phyloP scores from a whole-genome alignment of 768 basidiomycete genomes.

The Amanita subjunquillea region DNA sequence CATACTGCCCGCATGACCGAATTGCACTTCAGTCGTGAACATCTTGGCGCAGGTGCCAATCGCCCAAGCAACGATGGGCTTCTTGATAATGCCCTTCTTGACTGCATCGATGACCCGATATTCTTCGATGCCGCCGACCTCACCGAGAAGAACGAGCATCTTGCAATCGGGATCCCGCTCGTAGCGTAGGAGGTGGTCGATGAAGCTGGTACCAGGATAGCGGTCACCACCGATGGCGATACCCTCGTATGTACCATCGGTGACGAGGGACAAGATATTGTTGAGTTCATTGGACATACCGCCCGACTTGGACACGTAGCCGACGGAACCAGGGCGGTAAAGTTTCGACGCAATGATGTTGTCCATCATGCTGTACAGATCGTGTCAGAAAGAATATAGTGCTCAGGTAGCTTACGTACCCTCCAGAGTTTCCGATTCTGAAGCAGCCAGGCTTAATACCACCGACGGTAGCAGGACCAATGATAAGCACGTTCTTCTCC shows the following conservation, averaged over 20 bases:
- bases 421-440: conserved; percentile 98
- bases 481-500: conserved; percentile 80
- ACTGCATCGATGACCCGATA: conserved; percentile 99
- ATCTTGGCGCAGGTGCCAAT: conserved; percentile 99
- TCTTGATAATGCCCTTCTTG: conserved; percentile 86
- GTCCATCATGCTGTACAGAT: conserved; percentile 83
- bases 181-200: conserved; percentile 97
- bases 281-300: conserved; percentile 99
- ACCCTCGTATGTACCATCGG: conserved; percentile 99
- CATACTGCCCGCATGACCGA: conserved; percentile 97
- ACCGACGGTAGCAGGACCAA: conserved; percentile 95
- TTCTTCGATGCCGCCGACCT: conserved; percentile 98
- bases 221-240: conserved; percentile 99
- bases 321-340: conserved; percentile 94
- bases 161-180: conserved; percentile 97
- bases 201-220: conserved; percentile 97
- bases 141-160: conserved; percentile 97
- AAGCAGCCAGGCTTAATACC: conserved; percentile 99
- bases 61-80: conserved; percentile 99
- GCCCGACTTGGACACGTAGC: conserved; percentile 98
- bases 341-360: conserved; percentile 99
- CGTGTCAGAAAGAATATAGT: conserved; percentile 2
- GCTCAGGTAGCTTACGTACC: conserved; percentile 34
- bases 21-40: conserved; percentile 99
- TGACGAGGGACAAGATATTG: conserved; percentile 96